Evolutionary conservation across 208 protist species (phyloP), one percentile per base, ranked within the genome.

Genomic region (Crithidia thermophila): DNA sequence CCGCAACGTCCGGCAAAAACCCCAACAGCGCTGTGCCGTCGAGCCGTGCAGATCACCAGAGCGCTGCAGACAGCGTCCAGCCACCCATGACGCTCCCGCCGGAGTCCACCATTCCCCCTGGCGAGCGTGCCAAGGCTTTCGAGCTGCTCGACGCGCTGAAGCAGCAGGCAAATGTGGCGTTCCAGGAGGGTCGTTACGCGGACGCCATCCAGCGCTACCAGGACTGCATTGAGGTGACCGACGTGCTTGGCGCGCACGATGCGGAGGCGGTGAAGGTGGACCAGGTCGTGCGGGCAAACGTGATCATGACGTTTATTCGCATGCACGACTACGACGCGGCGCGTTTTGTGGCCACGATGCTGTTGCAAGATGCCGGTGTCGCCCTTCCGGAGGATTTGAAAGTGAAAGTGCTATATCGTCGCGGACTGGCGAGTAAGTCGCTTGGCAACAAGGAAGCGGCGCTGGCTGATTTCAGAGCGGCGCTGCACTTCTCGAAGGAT

Each of bases 381-480:
- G 75, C 70, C 0, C 46, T 88, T 30, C 34, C 56, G 13, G 63
- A 63, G 0, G 81, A 79, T 16, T 33, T 95, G 36, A 83, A 87
- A 71, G 86, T 90, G 55, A 95, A 95, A 67, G 84, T 93, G 36
- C 75, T 95, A 0, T 95, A 89, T 47, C 71, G 90, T 2, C 79
- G 90, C 33, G 90, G 87, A 6, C 58, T 88, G 23, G 87, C 87
- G 11, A 91, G 84, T 64, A 82, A 87, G 62, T 77, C 58, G 18
- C 59, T 93, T 0, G 76, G 64, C 10, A 80, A 95, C 34, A 65
- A 42, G 14, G 79, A 77, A 9, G 84, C 87, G 0, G 90, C 90
- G 2, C 40, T 90, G 10, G 79, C 78, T 18, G 90, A 95, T 69
- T 92, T 93, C 46, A 73, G 70, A 21, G 84, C 90, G 0, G 86